Base-by-base conservation (phyloP, 129 eudicot species). In the Saposhnikovia divaricata region DNA sequence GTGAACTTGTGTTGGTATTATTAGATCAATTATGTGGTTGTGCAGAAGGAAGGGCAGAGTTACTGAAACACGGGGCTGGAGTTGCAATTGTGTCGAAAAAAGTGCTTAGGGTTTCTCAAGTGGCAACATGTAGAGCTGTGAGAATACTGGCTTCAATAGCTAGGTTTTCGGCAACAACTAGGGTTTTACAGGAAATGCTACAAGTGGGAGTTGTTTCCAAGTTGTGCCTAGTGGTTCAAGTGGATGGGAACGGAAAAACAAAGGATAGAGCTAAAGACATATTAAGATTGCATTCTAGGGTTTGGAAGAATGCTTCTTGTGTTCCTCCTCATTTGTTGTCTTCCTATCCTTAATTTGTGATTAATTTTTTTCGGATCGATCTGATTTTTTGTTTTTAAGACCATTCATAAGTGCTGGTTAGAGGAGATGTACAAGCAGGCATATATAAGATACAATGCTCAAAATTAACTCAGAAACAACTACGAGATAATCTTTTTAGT, bases 31-130 rank as follows among this genome's bases (percentile, higher is more conserved):
- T 79, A 3, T 85, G 88, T 72, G 61, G 77, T 23, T 79, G 79
- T 10, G 86, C 88, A 3, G 88, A 82, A 3, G 88, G 88, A 13
- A 39, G 86, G 16, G 81, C 81, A 6, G 85, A 80, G 78, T 44
- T 82, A 50, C 31, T 85, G 72, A 76, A 57, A 19, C 86, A 85
- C 65, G 81, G 79, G 9, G 88, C 83, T 2, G 88, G 88, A 27
- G 9, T 85, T 4, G 88, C 86, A 66, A 81, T 82, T 74, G 88
- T 85, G 61, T 75, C 88, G 18, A 82, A 59, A 80, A 76, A 55
- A 78, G 38, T 85, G 3, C 85, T 82, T 37, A 80, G 84, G 66
- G 86, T 85, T 69, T 85, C 88, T 8, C 77, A 78, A 66, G 79
- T 79, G 53, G 88, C 55, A 38, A 71, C 76, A 12, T 81, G 50